Conservation (phyloP, 2,329 filamentous ascomycete genomes). For the Fusarium ambrosium region DNA sequence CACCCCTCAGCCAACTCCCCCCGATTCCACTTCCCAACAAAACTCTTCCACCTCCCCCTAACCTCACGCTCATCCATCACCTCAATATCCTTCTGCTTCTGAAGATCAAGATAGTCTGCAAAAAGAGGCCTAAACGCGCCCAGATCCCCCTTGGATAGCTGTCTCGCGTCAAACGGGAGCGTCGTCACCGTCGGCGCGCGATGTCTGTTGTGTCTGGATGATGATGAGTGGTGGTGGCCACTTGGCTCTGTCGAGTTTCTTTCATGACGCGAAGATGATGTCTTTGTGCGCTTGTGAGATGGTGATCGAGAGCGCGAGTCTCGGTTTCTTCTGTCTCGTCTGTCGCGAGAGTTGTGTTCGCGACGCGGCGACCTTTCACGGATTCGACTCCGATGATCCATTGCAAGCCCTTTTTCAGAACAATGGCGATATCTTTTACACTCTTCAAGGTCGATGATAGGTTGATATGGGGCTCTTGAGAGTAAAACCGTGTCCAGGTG, state of each 20-base stretch:
- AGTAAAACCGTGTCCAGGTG: not conserved
- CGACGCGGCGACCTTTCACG: constrained; percentile 41
- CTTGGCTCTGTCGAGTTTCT: constrained; percentile 29
- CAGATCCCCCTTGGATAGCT: constrained; percentile 78
- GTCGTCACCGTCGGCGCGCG: constrained; percentile 3
- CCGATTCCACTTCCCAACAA: constrained; percentile 91
- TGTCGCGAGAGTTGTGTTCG: constrained; percentile 35
- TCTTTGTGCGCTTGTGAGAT: constrained; percentile 33
- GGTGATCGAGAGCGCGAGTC: constrained; percentile 43
- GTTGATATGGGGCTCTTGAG: not conserved
- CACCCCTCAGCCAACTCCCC: constrained; percentile 89
- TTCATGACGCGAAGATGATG: constrained; percentile 30
- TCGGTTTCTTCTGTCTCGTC: constrained; percentile 28
- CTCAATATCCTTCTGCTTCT: constrained; percentile 81
- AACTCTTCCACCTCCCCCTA: constrained; percentile 93
- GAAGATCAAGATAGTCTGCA: constrained; percentile 86
- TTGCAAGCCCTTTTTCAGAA: not conserved
- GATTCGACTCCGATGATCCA: constrained; percentile 33
- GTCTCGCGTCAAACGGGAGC: constrained; percentile 76
- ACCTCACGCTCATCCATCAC: constrained; percentile 81
- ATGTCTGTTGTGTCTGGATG: constrained; percentile 43
- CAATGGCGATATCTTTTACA: not conserved
- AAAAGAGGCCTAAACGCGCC: constrained; percentile 77
- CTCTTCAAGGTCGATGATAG: not conserved
- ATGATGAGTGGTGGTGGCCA: constrained; percentile 11